Evolutionary conservation across 164 flowering plant genomes (phyloP).

Genomic region (Aristolochia contorta): DNA sequence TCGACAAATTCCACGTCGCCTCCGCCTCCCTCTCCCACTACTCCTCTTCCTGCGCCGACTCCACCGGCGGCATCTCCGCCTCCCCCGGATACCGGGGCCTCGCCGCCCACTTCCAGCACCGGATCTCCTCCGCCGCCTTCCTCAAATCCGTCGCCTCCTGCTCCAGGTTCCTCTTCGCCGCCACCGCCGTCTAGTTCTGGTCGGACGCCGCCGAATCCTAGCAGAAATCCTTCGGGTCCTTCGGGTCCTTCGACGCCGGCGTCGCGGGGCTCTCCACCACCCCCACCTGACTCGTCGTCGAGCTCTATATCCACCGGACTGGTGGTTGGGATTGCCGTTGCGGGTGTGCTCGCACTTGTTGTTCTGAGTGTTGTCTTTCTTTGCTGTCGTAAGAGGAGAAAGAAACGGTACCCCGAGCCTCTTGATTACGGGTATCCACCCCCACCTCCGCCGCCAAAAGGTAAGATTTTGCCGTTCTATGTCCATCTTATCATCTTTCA

Average conservation of each 20-base stretch:
- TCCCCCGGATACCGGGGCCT: slow-evolving; percentile 1
- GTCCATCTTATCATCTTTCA: too few species aligned
- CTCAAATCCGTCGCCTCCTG: slow-evolving; percentile 20
- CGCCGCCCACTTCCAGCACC: slow-evolving; percentile 5
- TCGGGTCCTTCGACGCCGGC: slow-evolving; percentile 20
- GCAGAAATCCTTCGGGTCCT: slow-evolving; percentile 3
- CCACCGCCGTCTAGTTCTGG: slow-evolving; percentile 18
- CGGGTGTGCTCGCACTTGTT: slow-evolving; percentile 35
- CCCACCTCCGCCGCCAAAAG: slow-evolving; percentile 26
- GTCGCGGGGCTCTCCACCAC: slow-evolving; percentile 8
- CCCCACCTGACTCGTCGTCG: slow-evolving; percentile 10
- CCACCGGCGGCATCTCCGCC: slow-evolving; percentile 5
- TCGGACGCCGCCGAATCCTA: slow-evolving; percentile 20
- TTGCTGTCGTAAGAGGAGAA: slow-evolving; percentile 41
- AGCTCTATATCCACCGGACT: slow-evolving; percentile 31
- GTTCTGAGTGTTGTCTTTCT: slow-evolving; percentile 31
- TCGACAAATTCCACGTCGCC: slow-evolving; percentile 3
- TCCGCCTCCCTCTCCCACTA: slow-evolving; percentile 2
- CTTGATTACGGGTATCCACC: slow-evolving; percentile 26
- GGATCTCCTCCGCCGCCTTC: slow-evolving; percentile 18
- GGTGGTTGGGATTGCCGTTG: slow-evolving; percentile 56
- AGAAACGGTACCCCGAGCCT: slow-evolving; percentile 25
- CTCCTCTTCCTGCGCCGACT: background rate
- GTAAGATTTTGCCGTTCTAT: slow-evolving; percentile 11
- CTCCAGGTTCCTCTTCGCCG: slow-evolving; percentile 19